Base-by-base conservation (phyloP, 108 stramenopile species). In the Cyclotella choctawhatcheeana region DNA sequence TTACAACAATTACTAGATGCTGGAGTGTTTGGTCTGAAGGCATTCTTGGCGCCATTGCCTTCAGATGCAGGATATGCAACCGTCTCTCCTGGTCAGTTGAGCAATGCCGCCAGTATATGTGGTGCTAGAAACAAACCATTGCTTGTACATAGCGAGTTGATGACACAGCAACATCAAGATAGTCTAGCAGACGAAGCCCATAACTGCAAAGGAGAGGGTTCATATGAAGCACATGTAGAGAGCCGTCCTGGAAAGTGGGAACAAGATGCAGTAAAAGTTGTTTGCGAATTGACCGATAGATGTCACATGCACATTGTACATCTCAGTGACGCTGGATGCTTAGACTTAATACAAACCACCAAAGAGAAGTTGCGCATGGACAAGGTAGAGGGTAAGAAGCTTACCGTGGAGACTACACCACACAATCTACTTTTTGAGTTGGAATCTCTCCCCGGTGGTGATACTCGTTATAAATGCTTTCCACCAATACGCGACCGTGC, bases 231-330 rank as follows among this genome's bases (percentile, higher is more conserved):
- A 8, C 80, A 81, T 71, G 56, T 81, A 3, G 24, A 45, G 31
- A 70, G 67, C 3, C 16, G 75, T 48, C 71, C 76, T 17, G 50
- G 53, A 20, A 24, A 50, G 18, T 82, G 82, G 76, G 82, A 82
- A 51, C 82, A 73, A 45, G 64, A 82, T 67, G 82, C 82, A 10
- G 82, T 82, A 2, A 21, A 71, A 22, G 69, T 73, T 31, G 82
- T 82, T 2, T 71, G 74, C 37, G 21, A 72, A 2, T 48, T 69
- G 43, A 48, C 76, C 35, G 16, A 64, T 16, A 21, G 16, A 27
- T 82, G 82, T 44, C 70, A 64, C 56, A 77, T 82, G 76, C 75
- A 82, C 24, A 54, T 82, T 67, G 82, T 82, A 12, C 82, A 82
- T 73, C 34, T 82, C 40, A 76, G 74, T 24, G 75, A 82, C 73